These are phyloP conservation scores for Lactuca saligna DNA, from an alignment of 129 eudicot genomes.

Conservation along the genomic window DNA sequence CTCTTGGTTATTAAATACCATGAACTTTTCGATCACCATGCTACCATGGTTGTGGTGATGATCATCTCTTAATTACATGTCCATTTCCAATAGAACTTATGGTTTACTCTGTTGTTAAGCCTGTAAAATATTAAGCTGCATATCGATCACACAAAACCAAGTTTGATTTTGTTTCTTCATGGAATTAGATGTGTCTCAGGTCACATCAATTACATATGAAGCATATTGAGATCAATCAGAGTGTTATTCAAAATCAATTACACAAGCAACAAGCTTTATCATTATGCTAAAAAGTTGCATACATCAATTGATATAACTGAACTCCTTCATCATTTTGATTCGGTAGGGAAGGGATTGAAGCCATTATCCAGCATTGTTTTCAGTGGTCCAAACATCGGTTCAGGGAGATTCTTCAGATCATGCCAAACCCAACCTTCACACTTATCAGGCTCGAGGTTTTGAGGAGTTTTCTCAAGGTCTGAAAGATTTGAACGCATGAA, in stretches of 20 bases:
- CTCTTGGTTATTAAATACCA: too few relatives aligned
- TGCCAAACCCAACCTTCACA: constrained; percentile 97
- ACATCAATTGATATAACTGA: background rate
- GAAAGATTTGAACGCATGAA: constrained; percentile 59
- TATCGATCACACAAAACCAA: too few relatives aligned
- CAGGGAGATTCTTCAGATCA: constrained; percentile 69
- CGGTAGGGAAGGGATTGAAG: constrained; percentile 45
- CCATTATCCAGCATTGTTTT: constrained; percentile 45
- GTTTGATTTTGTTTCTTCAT: too few relatives aligned
- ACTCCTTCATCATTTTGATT: background rate
- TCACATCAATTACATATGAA: too few relatives aligned
- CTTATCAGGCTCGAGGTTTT: constrained; percentile 74
- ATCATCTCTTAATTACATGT: too few relatives aligned
- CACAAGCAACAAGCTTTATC: background rate
- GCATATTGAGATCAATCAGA: background rate
- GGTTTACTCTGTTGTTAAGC: too few relatives aligned
- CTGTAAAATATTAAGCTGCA: too few relatives aligned
- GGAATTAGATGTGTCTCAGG: too few relatives aligned
- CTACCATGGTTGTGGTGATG: too few relatives aligned
- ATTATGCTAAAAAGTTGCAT: background rate
- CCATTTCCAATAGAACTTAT: too few relatives aligned
- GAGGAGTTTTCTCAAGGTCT: constrained; percentile 49
- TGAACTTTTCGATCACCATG: too few relatives aligned
- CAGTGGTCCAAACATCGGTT: constrained; percentile 63
- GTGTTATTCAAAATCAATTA: background rate